A percentile compares a stretch with the other conserved stretches of the same genome.
Evolutionary conservation across 2,329 filamentous ascomycete species (phyloP).

Genomic region (Aspergillus clavatus): DNA sequence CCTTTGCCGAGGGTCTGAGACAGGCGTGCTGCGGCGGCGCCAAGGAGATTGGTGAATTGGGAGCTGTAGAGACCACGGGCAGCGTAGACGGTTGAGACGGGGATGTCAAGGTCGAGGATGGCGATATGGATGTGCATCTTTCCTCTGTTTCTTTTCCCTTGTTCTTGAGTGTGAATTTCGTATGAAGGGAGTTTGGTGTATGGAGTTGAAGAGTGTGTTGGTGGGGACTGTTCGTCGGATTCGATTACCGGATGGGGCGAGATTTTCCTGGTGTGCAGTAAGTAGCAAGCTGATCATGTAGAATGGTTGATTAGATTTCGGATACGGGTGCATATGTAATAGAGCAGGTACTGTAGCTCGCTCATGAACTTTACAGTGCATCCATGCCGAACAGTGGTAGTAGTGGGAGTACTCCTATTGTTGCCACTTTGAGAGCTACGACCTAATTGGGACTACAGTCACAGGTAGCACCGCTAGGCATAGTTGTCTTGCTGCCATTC

Average conservation of each 20-base stretch:
- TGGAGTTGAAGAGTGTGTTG: neutral
- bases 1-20: slow-evolving; percentile 9
- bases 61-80: slow-evolving; percentile 34
- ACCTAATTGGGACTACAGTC: too few species aligned
- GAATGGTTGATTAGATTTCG: neutral
- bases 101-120: slow-evolving; percentile 34
- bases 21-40: slow-evolving; percentile 26
- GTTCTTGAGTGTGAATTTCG: neutral
- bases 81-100: slow-evolving; percentile 28
- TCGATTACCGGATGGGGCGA: neutral
- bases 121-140: slow-evolving; percentile 28
- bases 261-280: neutral
- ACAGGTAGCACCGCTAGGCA: too few species aligned
- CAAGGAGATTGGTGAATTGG: slow-evolving; percentile 30
- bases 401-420: too few species aligned
- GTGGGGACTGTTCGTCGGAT: neutral
- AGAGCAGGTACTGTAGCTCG: neutral
- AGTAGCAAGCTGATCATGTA: neutral
- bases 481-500: too few species aligned
- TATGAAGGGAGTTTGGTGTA: neutral
- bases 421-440: too few species aligned
- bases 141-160: neutral
- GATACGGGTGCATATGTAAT: neutral
- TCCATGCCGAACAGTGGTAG: too few species aligned
- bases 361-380: too few species aligned